phyloP scores from a whole-genome alignment of 1,284 basidiomycete genomes.

The Ceratobasidium sp. region DNA sequence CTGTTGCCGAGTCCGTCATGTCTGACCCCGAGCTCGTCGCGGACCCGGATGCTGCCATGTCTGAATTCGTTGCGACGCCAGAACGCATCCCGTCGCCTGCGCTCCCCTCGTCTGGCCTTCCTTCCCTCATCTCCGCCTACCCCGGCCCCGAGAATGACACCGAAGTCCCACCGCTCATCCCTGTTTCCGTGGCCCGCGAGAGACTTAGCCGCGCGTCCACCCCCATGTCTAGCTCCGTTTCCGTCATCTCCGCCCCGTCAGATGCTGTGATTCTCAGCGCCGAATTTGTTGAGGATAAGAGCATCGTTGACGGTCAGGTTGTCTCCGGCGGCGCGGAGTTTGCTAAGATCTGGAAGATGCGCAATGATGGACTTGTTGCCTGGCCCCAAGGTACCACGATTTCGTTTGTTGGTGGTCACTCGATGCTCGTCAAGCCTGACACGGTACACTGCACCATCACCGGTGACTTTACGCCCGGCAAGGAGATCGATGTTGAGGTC shows the following conservation, averaged over 20 bases:
- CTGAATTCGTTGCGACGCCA: not conserved
- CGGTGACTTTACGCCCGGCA: slow-evolving; percentile 68
- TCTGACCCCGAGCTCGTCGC: slow-evolving; percentile 8
- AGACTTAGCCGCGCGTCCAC: not conserved
- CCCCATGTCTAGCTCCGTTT: slow-evolving; percentile 14
- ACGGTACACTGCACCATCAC: slow-evolving; percentile 58
- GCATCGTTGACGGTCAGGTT: slow-evolving; percentile 78
- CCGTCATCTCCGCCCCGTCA: slow-evolving; percentile 25
- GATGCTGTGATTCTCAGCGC: slow-evolving; percentile 61
- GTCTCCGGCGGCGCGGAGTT: slow-evolving; percentile 88
- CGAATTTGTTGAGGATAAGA: slow-evolving; percentile 73
- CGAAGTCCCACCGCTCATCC: not conserved
- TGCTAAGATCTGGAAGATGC: slow-evolving; percentile 82
- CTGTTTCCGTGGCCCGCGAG: not conserved
- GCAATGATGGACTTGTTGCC: slow-evolving; percentile 70
- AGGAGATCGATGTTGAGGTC: slow-evolving; percentile 73
- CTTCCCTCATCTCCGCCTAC: slow-evolving; percentile 14
- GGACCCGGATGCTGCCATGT: slow-evolving; percentile 15
- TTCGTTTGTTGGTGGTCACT: slow-evolving; percentile 75
- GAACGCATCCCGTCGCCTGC: slow-evolving; percentile 26
- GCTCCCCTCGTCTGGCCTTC: slow-evolving; percentile 15
- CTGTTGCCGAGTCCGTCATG: slow-evolving; percentile 17
- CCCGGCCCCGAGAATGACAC: not conserved
- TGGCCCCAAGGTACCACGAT: slow-evolving; percentile 79
- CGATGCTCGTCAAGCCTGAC: slow-evolving; percentile 58